Evolutionary conservation across 2,329 filamentous ascomycete species (phyloP).

Genomic region (Epichloe coenophiala): DNA sequence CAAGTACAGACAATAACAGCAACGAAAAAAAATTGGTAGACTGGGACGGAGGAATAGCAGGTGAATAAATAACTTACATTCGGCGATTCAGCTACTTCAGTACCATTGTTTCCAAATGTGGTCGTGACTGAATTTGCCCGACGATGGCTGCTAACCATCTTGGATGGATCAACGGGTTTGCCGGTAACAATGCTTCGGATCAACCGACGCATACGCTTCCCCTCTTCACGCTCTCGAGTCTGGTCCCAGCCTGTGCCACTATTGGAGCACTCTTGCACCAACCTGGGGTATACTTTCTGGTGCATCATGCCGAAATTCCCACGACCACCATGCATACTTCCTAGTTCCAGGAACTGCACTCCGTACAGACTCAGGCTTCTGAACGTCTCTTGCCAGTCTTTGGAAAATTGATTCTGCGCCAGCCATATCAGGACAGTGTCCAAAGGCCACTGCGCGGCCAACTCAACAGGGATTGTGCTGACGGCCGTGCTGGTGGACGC

Average conservation of each 20-base stretch:
- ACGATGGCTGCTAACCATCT: conserved; percentile 28
- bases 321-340: conserved; percentile 61
- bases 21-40: background rate
- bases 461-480: conserved; percentile 50
- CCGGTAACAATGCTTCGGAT: conserved; percentile 71
- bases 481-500: conserved; percentile 17
- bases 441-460: conserved; percentile 70
- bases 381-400: conserved; percentile 94
- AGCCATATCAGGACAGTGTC: conserved; percentile 82
- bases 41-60: background rate
- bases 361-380: conserved; percentile 69
- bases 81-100: conserved; percentile 47
- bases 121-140: conserved; percentile 45
- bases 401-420: conserved; percentile 77
- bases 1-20: background rate
- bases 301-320: conserved; percentile 89
- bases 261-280: conserved; percentile 61
- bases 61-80: conserved; percentile 27
- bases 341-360: conserved; percentile 75
- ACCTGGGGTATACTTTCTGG: conserved; percentile 79
- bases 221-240: conserved; percentile 70
- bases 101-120: conserved; percentile 33
- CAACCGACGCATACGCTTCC: conserved; percentile 72
- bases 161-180: conserved; percentile 45
- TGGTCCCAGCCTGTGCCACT: conserved; percentile 73